Conservation (phyloP, 2,329 filamentous ascomycete genomes). For the Ophiocordyceps robertsii region DNA sequence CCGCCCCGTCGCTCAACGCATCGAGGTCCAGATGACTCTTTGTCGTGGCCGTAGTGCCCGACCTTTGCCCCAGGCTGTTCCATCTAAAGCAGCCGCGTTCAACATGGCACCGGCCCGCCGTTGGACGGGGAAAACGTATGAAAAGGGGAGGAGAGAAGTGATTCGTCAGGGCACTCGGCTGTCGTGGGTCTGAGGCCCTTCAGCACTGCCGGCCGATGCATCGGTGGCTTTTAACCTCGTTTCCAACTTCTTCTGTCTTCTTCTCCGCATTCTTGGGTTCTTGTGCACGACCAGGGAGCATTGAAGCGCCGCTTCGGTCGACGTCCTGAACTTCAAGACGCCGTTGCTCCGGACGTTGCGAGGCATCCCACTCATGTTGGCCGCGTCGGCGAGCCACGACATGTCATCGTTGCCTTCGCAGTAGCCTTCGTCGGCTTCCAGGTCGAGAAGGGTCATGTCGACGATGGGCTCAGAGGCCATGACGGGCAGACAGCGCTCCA, state of each 20-base stretch:
- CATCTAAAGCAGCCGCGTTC: background rate
- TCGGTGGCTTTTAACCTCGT: background rate
- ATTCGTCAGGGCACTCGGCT: background rate
- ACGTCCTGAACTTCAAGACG: conserved; percentile 3
- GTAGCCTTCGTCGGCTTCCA: conserved; percentile 5
- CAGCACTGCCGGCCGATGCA: background rate
- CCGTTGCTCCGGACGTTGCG: conserved; percentile 1
- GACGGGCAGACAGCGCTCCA: background rate
- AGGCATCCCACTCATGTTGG: background rate
- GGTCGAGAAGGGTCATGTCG: background rate
- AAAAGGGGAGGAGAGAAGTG: background rate
- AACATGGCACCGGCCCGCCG: background rate
- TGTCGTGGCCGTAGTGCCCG: too few relatives aligned
- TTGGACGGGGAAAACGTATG: background rate
- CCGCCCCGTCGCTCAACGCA: too few relatives aligned
- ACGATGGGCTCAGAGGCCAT: background rate
- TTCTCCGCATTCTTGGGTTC: conserved; percentile 4
- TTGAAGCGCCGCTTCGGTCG: conserved; percentile 5
- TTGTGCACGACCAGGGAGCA: conserved; percentile 6
- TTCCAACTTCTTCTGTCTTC: conserved; percentile 4
- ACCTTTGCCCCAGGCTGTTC: too few relatives aligned
- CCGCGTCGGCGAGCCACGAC: background rate
- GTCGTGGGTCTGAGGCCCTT: background rate
- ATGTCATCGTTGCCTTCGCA: conserved; percentile 3
- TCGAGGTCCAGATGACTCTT: too few relatives aligned